These are phyloP conservation scores for Oropetium thomaeum DNA, from an alignment of 176 grass and related monocot species.

Conservation along the genomic window DNA sequence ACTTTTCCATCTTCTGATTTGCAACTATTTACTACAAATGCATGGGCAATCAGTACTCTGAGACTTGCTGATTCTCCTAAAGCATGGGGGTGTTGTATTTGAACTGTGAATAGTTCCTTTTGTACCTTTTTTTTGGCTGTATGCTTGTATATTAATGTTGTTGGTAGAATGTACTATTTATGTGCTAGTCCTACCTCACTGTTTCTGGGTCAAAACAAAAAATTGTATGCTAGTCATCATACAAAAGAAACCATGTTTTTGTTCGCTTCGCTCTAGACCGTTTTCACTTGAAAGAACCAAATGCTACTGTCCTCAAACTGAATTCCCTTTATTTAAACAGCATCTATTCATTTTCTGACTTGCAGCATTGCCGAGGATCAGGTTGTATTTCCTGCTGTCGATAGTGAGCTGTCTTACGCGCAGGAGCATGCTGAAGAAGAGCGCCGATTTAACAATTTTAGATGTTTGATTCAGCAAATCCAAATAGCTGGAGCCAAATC, in stretches of 20 bases:
- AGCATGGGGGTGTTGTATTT: not conserved
- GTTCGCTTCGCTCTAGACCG: not conserved
- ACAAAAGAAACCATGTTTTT: conserved; percentile 21
- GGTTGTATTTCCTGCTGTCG: conserved; percentile 93
- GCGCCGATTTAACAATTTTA: conserved; percentile 75
- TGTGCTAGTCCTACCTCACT: conserved; percentile 10
- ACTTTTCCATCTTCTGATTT: not conserved
- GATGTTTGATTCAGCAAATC: conserved; percentile 89
- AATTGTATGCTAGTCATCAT: not conserved
- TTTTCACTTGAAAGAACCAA: conserved; percentile 23
- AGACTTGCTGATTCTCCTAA: conserved; percentile 4
- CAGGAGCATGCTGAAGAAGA: conserved; percentile 92
- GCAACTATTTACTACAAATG: not conserved
- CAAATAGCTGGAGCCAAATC: conserved; percentile 76
- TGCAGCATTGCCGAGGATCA: conserved; percentile 94
- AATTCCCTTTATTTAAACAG: conserved; percentile 15
- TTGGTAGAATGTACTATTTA: conserved; percentile 1
- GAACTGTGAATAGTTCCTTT: conserved; percentile 12
- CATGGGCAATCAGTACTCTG: conserved; percentile 16
- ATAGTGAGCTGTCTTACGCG: conserved; percentile 63
- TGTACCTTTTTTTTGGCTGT: conserved; percentile 11
- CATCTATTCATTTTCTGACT: conserved; percentile 20
- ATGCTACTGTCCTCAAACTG: not conserved
- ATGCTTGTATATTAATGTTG: conserved; percentile 21
- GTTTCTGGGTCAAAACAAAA: too few species aligned